phyloP scores from a whole-genome alignment of 2,329 filamentous ascomycete genomes.

The Neopestalotiopsis clavispora region DNA sequence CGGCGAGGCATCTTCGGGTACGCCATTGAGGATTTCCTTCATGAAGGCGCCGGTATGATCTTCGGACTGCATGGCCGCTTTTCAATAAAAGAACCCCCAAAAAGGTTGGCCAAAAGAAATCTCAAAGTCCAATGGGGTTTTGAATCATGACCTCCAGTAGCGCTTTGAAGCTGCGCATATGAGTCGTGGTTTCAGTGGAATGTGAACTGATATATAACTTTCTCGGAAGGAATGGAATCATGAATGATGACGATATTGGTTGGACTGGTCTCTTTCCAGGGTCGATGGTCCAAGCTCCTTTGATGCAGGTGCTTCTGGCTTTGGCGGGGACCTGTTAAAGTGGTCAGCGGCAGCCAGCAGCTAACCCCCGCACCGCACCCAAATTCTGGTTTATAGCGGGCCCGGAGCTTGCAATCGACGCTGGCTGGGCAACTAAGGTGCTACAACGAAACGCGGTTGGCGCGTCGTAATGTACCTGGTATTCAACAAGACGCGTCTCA shows the following conservation, averaged over 20 bases:
- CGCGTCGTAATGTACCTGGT: background rate
- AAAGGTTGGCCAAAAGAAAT: too few relatives aligned
- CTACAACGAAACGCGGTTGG: background rate
- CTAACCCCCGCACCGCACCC: background rate
- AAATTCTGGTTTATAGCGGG: background rate
- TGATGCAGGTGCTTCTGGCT: background rate
- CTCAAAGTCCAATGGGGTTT: too few relatives aligned
- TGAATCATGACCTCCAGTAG: too few relatives aligned
- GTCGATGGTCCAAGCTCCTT: constrained; percentile 1
- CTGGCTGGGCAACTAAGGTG: background rate
- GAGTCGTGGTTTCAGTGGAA: background rate
- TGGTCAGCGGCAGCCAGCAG: background rate
- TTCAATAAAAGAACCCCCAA: too few relatives aligned
- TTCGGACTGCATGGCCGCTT: too few relatives aligned
- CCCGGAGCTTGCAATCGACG: background rate
- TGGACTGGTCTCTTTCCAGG: background rate
- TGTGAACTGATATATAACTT: background rate
- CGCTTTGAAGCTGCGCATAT: too few relatives aligned
- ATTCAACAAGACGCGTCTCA: background rate
- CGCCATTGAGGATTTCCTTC: constrained; percentile 14
- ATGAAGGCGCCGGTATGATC: background rate
- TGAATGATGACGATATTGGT: constrained; percentile 6
- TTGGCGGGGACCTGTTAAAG: background rate
- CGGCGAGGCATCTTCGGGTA: constrained; percentile 16
- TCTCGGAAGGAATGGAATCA: background rate